Base-by-base conservation (phyloP, 2,329 filamentous ascomycete genomes). In the Xylariaceae sp. region DNA sequence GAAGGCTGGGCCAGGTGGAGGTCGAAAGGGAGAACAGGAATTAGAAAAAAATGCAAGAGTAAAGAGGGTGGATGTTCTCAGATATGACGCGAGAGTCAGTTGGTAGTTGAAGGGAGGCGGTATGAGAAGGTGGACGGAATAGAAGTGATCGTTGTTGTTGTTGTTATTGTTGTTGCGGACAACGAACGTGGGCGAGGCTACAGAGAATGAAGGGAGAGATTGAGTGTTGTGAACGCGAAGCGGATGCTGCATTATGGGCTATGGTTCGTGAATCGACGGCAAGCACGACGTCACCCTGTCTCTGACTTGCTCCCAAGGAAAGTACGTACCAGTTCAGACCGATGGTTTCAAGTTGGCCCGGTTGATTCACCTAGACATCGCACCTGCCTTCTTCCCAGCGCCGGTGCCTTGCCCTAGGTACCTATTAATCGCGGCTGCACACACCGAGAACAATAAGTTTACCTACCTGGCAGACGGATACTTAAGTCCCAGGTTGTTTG, bases 141-240 rank as follows among this genome's bases (percentile, higher is more conserved):
- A 48, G 43, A 45, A 49, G 37, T 12, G 19, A 32, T 50, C 4
- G 44, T 29, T 19, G 46, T 37, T 26, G 7, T 5, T 11, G 32
- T 19, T 19, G 19, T 19, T 19, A 19, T 19, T 19, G 19, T 34
- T 47, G 30, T 34, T 19, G 41, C 29, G 19, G 40, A 45, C 8
- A 42, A 50, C 37, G 47, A 39, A 46, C 45, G 37, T 40, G 6
- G 43, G 41, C 43, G 40, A 48, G 55, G 40, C 50, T 53, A 43
- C 47, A 45, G 50, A 51, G 57, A 59, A 56, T 57, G 57, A 47
- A 54, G 57, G 48, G 54, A 54, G 57, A 39, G 37, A 12, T 19
- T 19, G 41, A 43, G 41, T 27, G 29, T 8, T 43, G 29, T 19
- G 7, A 43, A 43, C 41, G 41, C 41, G 41, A 27, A 43, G 19